Evolutionary conservation across 2,329 filamentous ascomycete species (phyloP).

Genomic region (Ophiostoma perfectum): DNA sequence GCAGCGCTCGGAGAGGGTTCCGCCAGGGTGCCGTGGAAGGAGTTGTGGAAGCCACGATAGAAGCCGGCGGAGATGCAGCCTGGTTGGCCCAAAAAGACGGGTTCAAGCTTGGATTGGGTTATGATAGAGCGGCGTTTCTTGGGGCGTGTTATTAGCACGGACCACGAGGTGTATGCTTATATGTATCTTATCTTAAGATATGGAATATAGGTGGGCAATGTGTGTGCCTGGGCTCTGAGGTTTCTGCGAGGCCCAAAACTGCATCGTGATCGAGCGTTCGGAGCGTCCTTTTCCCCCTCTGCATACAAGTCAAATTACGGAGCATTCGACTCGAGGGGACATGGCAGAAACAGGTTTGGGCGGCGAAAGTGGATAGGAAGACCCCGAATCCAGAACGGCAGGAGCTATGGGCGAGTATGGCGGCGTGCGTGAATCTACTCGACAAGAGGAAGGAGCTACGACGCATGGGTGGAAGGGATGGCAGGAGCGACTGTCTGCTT

Average conservation of each 20-base stretch:
- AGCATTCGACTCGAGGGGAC: background rate
- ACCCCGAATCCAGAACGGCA: constrained; percentile 9
- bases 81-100: background rate
- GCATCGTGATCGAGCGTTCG: constrained; percentile 2
- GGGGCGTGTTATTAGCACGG: no score
- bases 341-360: constrained; percentile 7
- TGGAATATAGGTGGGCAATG: no score
- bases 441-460: background rate
- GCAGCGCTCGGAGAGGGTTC: background rate
- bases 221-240: no score
- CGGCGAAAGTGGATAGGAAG: background rate
- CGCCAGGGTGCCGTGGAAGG: background rate
- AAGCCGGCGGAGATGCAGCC: background rate
- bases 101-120: background rate
- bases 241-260: background rate
- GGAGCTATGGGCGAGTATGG: background rate
- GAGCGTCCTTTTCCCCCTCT: background rate
- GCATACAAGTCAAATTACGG: background rate
- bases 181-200: no score
- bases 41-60: background rate
- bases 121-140: background rate
- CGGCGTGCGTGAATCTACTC: no score
- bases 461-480: no score
- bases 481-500: no score
- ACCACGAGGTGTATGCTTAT: no score